Evolutionary conservation across 768 basidiomycete species (phyloP).

Genomic region (Kwoniella newhampshirensis): DNA sequence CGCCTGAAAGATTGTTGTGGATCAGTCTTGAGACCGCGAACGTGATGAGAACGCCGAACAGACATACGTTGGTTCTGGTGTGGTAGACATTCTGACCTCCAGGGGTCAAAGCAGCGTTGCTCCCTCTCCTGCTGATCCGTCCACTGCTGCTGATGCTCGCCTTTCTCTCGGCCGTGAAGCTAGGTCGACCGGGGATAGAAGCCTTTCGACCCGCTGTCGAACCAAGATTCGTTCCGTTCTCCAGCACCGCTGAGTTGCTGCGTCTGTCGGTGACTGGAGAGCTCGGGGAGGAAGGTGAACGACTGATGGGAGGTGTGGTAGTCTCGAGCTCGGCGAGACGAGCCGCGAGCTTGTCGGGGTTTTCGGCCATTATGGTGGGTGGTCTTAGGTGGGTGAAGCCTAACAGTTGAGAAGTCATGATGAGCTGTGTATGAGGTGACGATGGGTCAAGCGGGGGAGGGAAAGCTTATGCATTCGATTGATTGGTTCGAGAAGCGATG

Average conservation of each 20-base stretch:
- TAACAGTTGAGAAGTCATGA: conserved; percentile 13
- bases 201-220: conserved; percentile 35
- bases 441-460: too few species aligned
- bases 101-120: conserved; percentile 67
- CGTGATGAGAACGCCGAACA: not conserved
- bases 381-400: conserved; percentile 10
- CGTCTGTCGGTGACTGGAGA: conserved; percentile 8
- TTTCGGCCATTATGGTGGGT: conserved; percentile 7
- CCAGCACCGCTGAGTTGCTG: conserved; percentile 23
- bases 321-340: conserved; percentile 15
- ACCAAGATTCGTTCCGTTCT: conserved; percentile 47
- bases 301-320: conserved; percentile 3
- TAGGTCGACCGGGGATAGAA: conserved; percentile 15
- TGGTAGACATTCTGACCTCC: conserved; percentile 79
- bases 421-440: not conserved
- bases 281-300: conserved; percentile 10
- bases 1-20: conserved; percentile 43
- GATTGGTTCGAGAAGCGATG: too few species aligned
- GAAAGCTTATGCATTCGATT: too few species aligned
- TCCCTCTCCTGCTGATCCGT: conserved; percentile 43
- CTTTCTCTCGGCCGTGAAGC: conserved; percentile 32
- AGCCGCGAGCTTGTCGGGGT: conserved; percentile 12
- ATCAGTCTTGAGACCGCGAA: too few species aligned
- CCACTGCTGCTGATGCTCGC: conserved; percentile 18
- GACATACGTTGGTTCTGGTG: conserved; percentile 76